Conservation (phyloP, 441 rosid species). For the Pelargonium myrrhifolium region DNA sequence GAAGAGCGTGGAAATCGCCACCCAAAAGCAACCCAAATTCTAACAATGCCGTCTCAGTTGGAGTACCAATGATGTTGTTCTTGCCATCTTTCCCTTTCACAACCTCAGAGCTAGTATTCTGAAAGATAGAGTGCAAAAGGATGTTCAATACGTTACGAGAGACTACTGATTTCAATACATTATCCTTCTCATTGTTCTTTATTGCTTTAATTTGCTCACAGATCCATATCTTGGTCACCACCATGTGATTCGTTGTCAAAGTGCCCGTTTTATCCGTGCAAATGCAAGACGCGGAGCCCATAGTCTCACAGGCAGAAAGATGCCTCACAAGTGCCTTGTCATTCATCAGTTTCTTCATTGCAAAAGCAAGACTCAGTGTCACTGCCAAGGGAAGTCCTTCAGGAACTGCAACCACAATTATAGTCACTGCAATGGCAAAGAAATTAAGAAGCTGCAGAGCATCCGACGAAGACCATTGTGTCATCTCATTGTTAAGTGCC, state of each 20-base stretch:
- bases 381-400: slow-evolving; percentile 49
- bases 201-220: slow-evolving; percentile 31
- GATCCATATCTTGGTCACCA: slow-evolving; percentile 36
- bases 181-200: slow-evolving; percentile 16
- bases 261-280: slow-evolving; percentile 51
- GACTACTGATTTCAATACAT: slow-evolving; percentile 24
- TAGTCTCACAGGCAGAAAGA: slow-evolving; percentile 48
- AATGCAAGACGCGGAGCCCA: slow-evolving; percentile 45
- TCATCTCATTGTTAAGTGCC: slow-evolving; percentile 28
- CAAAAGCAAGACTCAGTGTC: slow-evolving; percentile 50
- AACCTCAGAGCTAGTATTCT: slow-evolving; percentile 53
- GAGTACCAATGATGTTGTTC: slow-evolving; percentile 45
- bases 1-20: slow-evolving; percentile 38
- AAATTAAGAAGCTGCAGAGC: slow-evolving; percentile 36
- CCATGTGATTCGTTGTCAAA: slow-evolving; percentile 45
- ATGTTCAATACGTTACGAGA: slow-evolving; percentile 27
- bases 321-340: slow-evolving; percentile 46
- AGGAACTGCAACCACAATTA: slow-evolving; percentile 44
- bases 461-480: slow-evolving; percentile 31
- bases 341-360: slow-evolving; percentile 43
- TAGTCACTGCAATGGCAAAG: slow-evolving; percentile 48
- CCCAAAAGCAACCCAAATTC: slow-evolving; percentile 60
- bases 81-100: slow-evolving; percentile 48
- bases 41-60: slow-evolving; percentile 56
- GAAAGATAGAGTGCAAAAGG: slow-evolving; percentile 52